phyloP scores from a whole-genome alignment of 2,329 filamentous ascomycete species.

The Clarireedia homoeocarpa region DNA sequence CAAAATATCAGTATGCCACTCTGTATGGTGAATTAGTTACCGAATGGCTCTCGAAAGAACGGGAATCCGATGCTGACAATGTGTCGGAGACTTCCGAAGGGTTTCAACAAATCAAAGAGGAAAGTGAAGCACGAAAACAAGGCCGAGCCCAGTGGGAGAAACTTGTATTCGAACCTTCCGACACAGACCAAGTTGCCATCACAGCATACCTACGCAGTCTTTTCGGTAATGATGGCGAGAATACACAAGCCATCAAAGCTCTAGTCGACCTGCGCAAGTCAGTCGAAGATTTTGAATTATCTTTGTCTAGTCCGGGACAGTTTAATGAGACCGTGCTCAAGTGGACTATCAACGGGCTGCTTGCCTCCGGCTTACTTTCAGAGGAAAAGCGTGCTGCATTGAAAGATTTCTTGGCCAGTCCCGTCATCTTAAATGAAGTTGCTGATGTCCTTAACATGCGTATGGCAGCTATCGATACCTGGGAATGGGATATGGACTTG shows the following conservation, averaged over 20 bases:
- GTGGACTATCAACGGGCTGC: slow-evolving; percentile 40
- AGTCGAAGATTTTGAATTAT: slow-evolving; percentile 32
- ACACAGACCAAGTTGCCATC: slow-evolving; percentile 40
- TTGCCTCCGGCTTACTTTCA: slow-evolving; percentile 42
- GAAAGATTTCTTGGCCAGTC: slow-evolving; percentile 41
- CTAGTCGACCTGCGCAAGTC: slow-evolving; percentile 35
- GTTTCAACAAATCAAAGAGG: slow-evolving; percentile 32
- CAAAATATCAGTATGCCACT: slow-evolving; percentile 46
- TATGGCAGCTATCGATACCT: slow-evolving; percentile 41
- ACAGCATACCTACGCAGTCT: slow-evolving; percentile 42
- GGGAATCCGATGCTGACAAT: not conserved
- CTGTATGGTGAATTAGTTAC: slow-evolving; percentile 48
- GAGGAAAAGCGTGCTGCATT: slow-evolving; percentile 43
- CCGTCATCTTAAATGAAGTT: slow-evolving; percentile 43
- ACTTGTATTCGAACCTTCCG: slow-evolving; percentile 42
- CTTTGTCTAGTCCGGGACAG: slow-evolving; percentile 22
- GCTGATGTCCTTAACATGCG: slow-evolving; percentile 51
- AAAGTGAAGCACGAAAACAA: slow-evolving; percentile 31
- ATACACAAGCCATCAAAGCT: slow-evolving; percentile 34
- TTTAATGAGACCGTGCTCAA: slow-evolving; percentile 37
- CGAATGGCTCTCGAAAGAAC: slow-evolving; percentile 40
- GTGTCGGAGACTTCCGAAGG: not conserved
- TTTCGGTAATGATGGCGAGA: slow-evolving; percentile 32
- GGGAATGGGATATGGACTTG: slow-evolving; percentile 43
- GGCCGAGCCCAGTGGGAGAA: slow-evolving; percentile 47